These are phyloP conservation scores for Grosmannia serpens DNA, from an alignment of 2,329 filamentous ascomycete genomes.

Conservation along the genomic window DNA sequence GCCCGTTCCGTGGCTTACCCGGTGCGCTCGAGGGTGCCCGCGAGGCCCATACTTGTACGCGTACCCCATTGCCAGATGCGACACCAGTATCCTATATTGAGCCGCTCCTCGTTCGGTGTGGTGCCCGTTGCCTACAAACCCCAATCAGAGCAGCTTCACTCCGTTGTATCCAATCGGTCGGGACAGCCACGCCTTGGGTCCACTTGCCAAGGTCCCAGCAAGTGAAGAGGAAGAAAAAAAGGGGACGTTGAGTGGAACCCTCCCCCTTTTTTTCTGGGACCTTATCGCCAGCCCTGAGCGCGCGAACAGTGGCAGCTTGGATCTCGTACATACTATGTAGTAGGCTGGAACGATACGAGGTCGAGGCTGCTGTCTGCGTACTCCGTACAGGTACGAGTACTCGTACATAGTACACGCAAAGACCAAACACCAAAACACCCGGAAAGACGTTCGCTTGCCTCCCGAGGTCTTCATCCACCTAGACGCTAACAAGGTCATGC, in stretches of 20 bases:
- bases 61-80: too few species aligned
- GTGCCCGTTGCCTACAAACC: neutral
- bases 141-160: neutral
- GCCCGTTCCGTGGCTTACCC: too few species aligned
- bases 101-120: too few species aligned
- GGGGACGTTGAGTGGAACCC: neutral
- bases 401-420: neutral
- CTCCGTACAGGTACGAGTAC: too few species aligned
- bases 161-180: conserved; percentile 6
- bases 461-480: neutral
- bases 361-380: too few species aligned
- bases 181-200: conserved; percentile 1
- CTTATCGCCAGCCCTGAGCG: neutral
- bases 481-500: neutral
- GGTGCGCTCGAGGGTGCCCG: too few species aligned
- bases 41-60: too few species aligned
- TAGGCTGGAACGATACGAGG: too few species aligned
- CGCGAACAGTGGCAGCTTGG: too few species aligned
- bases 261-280: neutral
- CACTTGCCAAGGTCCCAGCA: neutral
- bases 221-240: neutral
- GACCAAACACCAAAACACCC: neutral
- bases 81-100: too few species aligned
- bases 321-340: too few species aligned
- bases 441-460: neutral